Percentiles rank a stretch among this genome's conserved stretches.
Evolutionary conservation across 2,329 filamentous ascomycete genomes (phyloP).

Genomic region (Fusarium hainanense): DNA sequence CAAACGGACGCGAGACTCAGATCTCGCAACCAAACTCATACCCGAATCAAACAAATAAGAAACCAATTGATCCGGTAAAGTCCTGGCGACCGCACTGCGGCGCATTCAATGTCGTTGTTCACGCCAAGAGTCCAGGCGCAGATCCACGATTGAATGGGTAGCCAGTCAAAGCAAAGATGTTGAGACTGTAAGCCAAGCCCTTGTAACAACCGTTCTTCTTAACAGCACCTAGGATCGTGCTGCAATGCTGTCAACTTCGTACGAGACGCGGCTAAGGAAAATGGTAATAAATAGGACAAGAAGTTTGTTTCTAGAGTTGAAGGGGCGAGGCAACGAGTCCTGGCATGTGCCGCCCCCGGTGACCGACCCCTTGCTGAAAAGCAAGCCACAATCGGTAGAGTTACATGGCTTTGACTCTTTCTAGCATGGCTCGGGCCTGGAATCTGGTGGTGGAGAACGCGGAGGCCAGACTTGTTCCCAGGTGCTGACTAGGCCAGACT

Average conservation of each 20-base stretch:
- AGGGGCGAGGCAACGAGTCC: constrained; percentile 11
- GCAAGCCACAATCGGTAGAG: constrained; percentile 25
- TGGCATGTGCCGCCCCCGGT: constrained; percentile 17
- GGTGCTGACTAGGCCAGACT: constrained; percentile 13
- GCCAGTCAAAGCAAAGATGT: not conserved
- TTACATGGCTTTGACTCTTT: constrained; percentile 23
- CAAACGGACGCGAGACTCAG: not conserved
- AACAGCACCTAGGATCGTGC: not conserved
- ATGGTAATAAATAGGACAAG: constrained; percentile 15
- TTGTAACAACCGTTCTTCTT: not conserved
- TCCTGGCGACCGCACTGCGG: constrained; percentile 15
- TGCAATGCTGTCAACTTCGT: not conserved
- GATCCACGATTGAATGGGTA: constrained; percentile 1
- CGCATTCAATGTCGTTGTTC: constrained; percentile 9
- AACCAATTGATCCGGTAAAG: constrained; percentile 6
- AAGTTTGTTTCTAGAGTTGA: constrained; percentile 11
- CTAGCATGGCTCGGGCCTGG: constrained; percentile 16
- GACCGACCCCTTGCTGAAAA: constrained; percentile 5
- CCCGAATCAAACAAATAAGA: constrained; percentile 14
- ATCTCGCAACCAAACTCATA: constrained; percentile 4
- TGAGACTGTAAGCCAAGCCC: not conserved
- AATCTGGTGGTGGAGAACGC: constrained; percentile 16
- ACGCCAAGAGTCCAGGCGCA: constrained; percentile 5
- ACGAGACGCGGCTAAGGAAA: not conserved
- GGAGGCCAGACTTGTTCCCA: constrained; percentile 18